Evolutionary conservation across 108 stramenopile species (phyloP).

Genomic region (Fistulifera pelliculosa): DNA sequence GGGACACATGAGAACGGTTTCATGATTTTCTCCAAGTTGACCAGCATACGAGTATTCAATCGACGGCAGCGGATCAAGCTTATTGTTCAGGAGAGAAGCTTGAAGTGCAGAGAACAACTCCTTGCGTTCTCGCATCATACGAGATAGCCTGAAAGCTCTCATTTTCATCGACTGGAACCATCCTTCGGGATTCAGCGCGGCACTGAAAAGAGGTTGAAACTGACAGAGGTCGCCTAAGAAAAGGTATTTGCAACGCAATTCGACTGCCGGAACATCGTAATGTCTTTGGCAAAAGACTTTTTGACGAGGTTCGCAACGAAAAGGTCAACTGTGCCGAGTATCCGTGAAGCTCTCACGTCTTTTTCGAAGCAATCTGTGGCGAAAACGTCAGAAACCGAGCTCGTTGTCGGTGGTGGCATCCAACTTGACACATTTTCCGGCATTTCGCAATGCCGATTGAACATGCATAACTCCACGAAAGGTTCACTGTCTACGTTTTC

Average conservation of each 20-base stretch:
- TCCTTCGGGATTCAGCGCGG: conserved; percentile 7
- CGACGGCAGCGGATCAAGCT: background rate
- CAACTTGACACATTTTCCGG: conserved; percentile 5
- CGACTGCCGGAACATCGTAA: background rate
- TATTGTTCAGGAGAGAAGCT: background rate
- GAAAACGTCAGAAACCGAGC: conserved; percentile 24
- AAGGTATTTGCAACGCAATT: conserved; percentile 26
- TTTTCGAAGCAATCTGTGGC: conserved; percentile 36
- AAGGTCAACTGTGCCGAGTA: conserved; percentile 28
- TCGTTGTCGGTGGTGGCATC: conserved; percentile 9
- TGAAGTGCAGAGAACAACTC: background rate
- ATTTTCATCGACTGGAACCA: conserved; percentile 19
- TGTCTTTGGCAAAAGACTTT: background rate
- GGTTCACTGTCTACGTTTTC: background rate
- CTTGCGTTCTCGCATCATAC: background rate
- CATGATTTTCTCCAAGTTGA: background rate
- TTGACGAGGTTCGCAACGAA: conserved; percentile 20
- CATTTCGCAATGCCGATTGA: conserved; percentile 20
- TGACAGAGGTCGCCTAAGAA: conserved; percentile 6
- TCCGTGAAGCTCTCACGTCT: conserved; percentile 16
- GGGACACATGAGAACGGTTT: background rate
- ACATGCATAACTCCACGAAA: conserved; percentile 30
- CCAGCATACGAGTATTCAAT: background rate
- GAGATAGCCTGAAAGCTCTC: conserved; percentile 11
- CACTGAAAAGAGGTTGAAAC: conserved; percentile 27